A percentile compares a stretch with the other conserved stretches of the same genome.
These are phyloP conservation scores for Jatropha multifida DNA, from an alignment of 441 rosid species.

Conservation along the genomic window DNA sequence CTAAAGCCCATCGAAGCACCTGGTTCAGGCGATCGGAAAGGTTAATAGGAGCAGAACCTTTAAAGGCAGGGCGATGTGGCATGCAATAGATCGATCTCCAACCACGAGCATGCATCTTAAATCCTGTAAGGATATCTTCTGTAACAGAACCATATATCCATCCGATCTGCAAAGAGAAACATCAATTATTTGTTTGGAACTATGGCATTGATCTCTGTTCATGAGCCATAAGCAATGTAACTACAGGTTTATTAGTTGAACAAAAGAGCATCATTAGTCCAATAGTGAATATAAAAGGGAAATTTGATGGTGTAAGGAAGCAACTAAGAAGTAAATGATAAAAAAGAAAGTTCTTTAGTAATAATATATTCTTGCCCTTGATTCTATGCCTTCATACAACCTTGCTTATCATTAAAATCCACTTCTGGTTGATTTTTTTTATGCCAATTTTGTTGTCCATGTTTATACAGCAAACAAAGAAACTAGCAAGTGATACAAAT, in stretches of 20 bases:
- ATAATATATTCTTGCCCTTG: neutral
- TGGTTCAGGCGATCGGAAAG: conserved; percentile 98
- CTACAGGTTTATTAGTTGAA: neutral
- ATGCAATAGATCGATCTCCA: conserved; percentile 99
- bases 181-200: conserved; percentile 10
- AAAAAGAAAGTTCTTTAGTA: neutral
- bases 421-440: neutral
- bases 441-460: neutral
- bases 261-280: neutral
- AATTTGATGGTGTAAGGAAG: neutral
- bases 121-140: conserved; percentile 98
- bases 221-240: neutral
- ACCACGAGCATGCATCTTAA: conserved; percentile 99
- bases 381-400: neutral
- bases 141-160: conserved; percentile 99
- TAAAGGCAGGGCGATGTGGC: conserved; percentile 90
- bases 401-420: neutral
- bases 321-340: neutral
- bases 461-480: neutral
- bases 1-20: conserved; percentile 99
- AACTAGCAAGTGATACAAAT: neutral
- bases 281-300: neutral
- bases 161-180: conserved; percentile 67
- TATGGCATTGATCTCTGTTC: neutral
- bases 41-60: conserved; percentile 99